These are phyloP conservation scores for Chlorella sp. DNA, from an alignment of 139 green algal species.

Conservation along the genomic window DNA sequence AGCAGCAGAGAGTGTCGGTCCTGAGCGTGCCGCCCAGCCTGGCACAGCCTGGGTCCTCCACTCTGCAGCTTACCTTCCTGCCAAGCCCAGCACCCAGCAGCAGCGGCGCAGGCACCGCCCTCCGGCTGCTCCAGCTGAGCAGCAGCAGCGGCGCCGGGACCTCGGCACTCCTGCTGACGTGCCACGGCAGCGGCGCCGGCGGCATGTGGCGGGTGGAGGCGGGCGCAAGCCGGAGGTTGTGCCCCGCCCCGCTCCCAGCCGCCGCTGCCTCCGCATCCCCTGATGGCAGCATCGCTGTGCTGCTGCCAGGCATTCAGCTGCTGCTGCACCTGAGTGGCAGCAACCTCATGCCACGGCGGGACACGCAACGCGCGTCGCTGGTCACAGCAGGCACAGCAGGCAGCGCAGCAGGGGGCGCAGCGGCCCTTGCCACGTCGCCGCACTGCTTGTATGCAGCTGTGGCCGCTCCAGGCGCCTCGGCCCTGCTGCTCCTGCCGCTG, in stretches of 20 bases:
- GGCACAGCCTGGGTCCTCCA: background rate
- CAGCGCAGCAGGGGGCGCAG: background rate
- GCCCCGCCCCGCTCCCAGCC: background rate
- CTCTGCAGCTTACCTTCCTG: background rate
- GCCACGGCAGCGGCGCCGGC: background rate
- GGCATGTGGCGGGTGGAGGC: background rate
- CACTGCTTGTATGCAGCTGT: slow-evolving; percentile 17
- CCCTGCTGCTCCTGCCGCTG: slow-evolving; percentile 10
- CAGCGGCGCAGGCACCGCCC: background rate
- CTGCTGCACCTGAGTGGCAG: background rate
- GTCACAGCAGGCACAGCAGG: background rate
- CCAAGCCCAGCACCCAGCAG: background rate
- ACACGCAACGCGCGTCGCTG: background rate
- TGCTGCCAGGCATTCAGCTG: background rate
- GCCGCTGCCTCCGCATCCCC: background rate
- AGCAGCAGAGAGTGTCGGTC: background rate
- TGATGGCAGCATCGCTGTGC: background rate
- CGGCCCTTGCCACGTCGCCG: background rate
- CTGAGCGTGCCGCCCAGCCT: background rate
- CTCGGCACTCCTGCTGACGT: background rate
- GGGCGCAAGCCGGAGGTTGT: background rate
- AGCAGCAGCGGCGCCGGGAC: background rate
- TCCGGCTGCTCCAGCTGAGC: background rate
- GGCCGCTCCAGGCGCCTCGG: background rate
- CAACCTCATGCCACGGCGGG: background rate